A percentile compares a stretch with the other conserved stretches of the same genome.
Conservation (phyloP, 2,329 filamentous ascomycete genomes). For the Scedosporium minutisporum region DNA sequence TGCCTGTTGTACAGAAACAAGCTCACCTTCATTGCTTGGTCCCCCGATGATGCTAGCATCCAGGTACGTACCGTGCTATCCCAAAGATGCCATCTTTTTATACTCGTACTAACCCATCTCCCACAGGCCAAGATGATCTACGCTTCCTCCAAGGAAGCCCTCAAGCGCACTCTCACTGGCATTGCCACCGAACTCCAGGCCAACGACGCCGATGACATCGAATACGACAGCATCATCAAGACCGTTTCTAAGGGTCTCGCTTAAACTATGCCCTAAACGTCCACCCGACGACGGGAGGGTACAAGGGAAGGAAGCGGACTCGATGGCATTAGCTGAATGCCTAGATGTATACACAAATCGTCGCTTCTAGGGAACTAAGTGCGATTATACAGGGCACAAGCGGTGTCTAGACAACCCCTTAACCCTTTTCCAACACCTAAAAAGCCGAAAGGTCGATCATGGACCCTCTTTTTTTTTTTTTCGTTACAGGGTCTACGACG, state of each 20-base stretch:
- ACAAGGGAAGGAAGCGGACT: background rate
- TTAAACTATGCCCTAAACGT: conserved; percentile 20
- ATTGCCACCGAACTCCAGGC: conserved; percentile 71
- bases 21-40: conserved; percentile 71
- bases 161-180: conserved; percentile 70
- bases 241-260: conserved; percentile 54
- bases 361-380: background rate
- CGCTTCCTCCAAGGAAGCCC: conserved; percentile 77
- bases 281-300: background rate
- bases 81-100: no score
- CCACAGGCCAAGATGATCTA: conserved; percentile 78
- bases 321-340: background rate
- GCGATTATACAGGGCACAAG: background rate
- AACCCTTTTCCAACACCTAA: background rate
- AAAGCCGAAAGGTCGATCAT: background rate
- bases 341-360: background rate
- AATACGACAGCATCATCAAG: conserved; percentile 62
- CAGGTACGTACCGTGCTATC: conserved; percentile 45
- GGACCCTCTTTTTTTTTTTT: background rate
- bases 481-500: background rate
- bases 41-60: conserved; percentile 69
- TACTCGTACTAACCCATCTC: background rate
- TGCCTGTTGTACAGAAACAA: conserved; percentile 48
- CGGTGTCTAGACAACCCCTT: background rate
- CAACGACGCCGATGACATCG: conserved; percentile 76